phyloP scores from a whole-genome alignment of 805 yeast genomes.

The Blastobotrys terrestris region DNA sequence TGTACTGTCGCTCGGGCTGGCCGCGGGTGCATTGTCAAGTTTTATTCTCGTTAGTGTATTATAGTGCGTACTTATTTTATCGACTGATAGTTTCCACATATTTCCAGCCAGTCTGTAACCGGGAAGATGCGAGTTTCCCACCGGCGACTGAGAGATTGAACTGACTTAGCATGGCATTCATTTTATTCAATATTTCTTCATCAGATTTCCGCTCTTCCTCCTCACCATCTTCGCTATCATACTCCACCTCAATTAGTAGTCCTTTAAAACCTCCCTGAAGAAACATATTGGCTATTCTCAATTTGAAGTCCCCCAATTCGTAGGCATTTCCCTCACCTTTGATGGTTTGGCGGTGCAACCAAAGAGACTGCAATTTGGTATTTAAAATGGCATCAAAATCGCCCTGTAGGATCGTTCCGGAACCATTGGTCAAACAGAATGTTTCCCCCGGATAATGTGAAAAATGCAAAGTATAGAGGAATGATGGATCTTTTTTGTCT shows the following conservation, averaged over 20 bases:
- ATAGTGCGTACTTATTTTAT: slow-evolving; percentile 5
- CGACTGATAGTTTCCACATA: slow-evolving; percentile 18
- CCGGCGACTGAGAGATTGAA: slow-evolving; percentile 14
- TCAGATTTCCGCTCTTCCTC: slow-evolving; percentile 7
- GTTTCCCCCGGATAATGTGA: slow-evolving; percentile 27
- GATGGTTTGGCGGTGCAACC: slow-evolving; percentile 63
- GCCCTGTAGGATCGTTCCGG: slow-evolving; percentile 44
- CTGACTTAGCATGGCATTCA: slow-evolving; percentile 11
- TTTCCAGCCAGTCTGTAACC: slow-evolving; percentile 15
- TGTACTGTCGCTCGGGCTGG: slow-evolving; percentile 69
- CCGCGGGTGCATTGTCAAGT: slow-evolving; percentile 72
- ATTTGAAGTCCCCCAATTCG: slow-evolving; percentile 40
- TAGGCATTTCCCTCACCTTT: slow-evolving; percentile 72
- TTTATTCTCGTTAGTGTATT: slow-evolving; percentile 48
- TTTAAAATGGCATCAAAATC: slow-evolving; percentile 50
- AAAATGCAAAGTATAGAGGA: slow-evolving; percentile 27
- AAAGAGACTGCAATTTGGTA: slow-evolving; percentile 57
- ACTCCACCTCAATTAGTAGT: slow-evolving; percentile 55
- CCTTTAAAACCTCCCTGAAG: slow-evolving; percentile 73
- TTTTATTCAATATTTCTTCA: slow-evolving; percentile 4
- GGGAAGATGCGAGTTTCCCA: slow-evolving; percentile 5
- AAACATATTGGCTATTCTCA: slow-evolving; percentile 65
- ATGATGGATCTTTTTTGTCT: not conserved
- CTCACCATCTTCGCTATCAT: slow-evolving; percentile 21
- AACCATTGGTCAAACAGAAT: slow-evolving; percentile 27